Evolutionary conservation across 2,329 filamentous ascomycete genomes (phyloP).

Genomic region (Colletotrichum horii): DNA sequence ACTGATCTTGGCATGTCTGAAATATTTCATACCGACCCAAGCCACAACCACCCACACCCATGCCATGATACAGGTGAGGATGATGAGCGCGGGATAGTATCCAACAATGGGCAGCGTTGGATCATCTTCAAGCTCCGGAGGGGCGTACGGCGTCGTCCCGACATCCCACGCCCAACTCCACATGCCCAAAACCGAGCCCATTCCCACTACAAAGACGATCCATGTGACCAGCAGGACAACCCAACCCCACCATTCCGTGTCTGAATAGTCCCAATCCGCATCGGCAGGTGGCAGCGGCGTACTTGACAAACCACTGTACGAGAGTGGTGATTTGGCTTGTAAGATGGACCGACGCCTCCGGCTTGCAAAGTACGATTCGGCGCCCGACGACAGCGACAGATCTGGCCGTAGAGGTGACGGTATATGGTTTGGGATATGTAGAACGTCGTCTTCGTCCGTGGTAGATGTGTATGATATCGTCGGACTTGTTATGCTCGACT

Average conservation of each 20-base stretch:
- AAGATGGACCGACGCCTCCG: constrained; percentile 53
- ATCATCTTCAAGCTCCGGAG: constrained; percentile 94
- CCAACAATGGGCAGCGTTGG: constrained; percentile 93
- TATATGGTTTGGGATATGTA: constrained; percentile 63
- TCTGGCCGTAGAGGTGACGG: constrained; percentile 48
- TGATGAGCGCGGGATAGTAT: constrained; percentile 94
- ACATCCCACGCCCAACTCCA: constrained; percentile 99
- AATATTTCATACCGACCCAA: constrained; percentile 99
- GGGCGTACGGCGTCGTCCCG: constrained; percentile 92
- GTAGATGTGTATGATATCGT: constrained; percentile 68
- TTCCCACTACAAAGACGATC: constrained; percentile 94
- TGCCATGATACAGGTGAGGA: constrained; percentile 92
- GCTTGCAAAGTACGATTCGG: constrained; percentile 67
- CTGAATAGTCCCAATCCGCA: constrained; percentile 83
- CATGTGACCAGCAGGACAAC: constrained; percentile 89
- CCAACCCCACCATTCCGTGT: constrained; percentile 99
- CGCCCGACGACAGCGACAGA: constrained; percentile 57
- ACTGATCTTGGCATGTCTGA: constrained; percentile 91
- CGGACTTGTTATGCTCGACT: constrained; percentile 49
- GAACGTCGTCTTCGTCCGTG: constrained; percentile 82
- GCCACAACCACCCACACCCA: constrained; percentile 99
- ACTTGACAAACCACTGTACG: constrained; percentile 56
- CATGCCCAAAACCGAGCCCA: constrained; percentile 92
- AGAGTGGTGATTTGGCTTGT: constrained; percentile 65
- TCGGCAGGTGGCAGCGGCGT: constrained; percentile 53